These are phyloP conservation scores for Ramaria rubella DNA, from an alignment of 768 basidiomycete species.

Conservation along the genomic window DNA sequence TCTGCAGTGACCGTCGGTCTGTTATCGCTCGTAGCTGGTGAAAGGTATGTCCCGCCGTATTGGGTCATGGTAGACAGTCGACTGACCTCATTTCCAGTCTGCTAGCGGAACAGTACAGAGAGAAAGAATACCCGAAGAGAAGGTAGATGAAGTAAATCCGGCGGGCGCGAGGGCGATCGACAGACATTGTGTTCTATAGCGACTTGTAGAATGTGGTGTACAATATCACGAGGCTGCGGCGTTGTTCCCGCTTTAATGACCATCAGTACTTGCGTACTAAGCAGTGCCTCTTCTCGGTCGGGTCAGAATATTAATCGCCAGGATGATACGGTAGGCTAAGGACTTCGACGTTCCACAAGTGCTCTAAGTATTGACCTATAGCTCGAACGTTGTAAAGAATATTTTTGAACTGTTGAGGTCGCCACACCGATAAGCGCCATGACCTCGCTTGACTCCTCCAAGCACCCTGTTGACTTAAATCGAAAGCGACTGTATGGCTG, in stretches of 20 bases:
- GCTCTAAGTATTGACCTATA: no score
- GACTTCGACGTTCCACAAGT: no score
- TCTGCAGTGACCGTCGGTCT: conserved; percentile 53
- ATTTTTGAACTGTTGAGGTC: no score
- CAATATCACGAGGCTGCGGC: conserved; percentile 1
- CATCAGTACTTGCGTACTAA: no score
- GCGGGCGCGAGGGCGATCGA: not conserved
- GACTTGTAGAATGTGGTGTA: not conserved
- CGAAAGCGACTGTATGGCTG: no score
- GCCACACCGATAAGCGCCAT: no score
- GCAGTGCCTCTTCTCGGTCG: no score
- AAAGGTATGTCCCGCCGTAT: conserved; percentile 45
- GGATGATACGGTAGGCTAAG: no score
- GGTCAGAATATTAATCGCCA: no score
- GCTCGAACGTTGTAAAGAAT: no score
- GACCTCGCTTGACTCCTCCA: no score
- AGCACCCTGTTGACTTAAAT: no score
- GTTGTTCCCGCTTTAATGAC: not conserved
- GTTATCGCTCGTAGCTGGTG: conserved; percentile 53
- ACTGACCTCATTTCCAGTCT: conserved; percentile 23
- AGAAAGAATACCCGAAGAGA: conserved; percentile 23
- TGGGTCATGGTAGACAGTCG: not conserved
- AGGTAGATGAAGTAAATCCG: not conserved
- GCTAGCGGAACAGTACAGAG: conserved; percentile 35
- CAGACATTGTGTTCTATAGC: not conserved